Base-by-base conservation (phyloP, 257 asterid species). In the Jasminum sambac region DNA sequence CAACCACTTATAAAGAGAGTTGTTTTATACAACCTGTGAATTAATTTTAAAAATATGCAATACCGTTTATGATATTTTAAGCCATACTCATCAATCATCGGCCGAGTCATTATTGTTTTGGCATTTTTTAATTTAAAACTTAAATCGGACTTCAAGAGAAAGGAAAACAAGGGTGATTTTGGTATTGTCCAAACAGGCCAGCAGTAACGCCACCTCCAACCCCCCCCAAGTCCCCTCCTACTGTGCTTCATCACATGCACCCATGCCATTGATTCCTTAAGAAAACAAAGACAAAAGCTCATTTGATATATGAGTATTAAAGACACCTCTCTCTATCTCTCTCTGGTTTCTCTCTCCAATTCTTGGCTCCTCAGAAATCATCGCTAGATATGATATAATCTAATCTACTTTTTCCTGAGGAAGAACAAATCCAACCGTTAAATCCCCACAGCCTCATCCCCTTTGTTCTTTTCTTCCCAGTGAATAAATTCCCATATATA, bases 171-270 rank as follows among this genome's bases (percentile, higher is more conserved):
- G 79, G 68, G 58, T 23, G 38, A 48, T 65, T 66, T 77, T 48
- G 80, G 75, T 66, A 65, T 67, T 62, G n/a, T 37, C 48, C 39
- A 52, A 37, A 64, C 12, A 50, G 57, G 19, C 50, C 30, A 16
- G 66, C 42, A 67, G 23, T 69, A 24, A 71, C 26, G 10, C 26
- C 26, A 38, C 16, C 72, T 16, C 74, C 48, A 39, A 61, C 42
- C 42, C 41, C 19, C 52, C 43, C 37, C 63, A 43, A 30, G 2
- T 4, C 40, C 21, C 65, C 13, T 2, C 6, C 61, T 74, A 48
- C 57, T 46, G n/a, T n/a, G n/a, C 71, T 55, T 71, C 78, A 78
- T 83, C 87, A 87, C 89, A 85, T 82, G 95, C 95, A 82, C 81
- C 77, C 83, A 81, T 76, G 66, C 75, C 80, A 70, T 63, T 67